Percentiles rank a stretch among this genome's conserved stretches.
These are phyloP conservation scores for Phanerochaete carnosa DNA, from an alignment of 768 basidiomycete species.

Conservation along the genomic window DNA sequence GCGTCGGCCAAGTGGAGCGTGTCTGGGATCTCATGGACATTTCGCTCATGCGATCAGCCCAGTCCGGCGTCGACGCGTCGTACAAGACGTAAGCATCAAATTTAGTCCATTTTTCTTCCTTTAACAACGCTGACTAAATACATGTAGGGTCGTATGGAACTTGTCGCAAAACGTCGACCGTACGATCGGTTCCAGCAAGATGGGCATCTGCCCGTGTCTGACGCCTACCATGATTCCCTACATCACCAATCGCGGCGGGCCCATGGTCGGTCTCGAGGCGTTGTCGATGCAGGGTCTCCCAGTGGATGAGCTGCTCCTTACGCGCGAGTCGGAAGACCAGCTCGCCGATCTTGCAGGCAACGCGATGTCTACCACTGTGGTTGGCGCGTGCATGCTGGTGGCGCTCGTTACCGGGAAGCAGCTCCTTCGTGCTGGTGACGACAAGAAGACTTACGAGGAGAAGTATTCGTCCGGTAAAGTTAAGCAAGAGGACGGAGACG, in stretches of 20 bases:
- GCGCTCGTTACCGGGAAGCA: conserved; percentile 68
- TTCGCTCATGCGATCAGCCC: conserved; percentile 75
- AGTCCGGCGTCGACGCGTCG: conserved; percentile 76
- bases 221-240: conserved; percentile 98
- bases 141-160: conserved; percentile 83
- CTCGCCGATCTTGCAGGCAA: conserved; percentile 94
- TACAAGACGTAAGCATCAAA: conserved; percentile 77
- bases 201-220: conserved; percentile 88
- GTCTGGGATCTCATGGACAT: conserved; percentile 98
- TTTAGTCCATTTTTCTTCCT: neutral
- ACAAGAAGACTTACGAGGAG: conserved; percentile 65
- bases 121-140: neutral
- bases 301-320: conserved; percentile 85
- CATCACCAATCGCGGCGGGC: conserved; percentile 92
- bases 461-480: conserved; percentile 33
- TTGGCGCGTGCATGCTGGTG: conserved; percentile 84
- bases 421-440: conserved; percentile 64
- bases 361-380: conserved; percentile 97
- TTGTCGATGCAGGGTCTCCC: conserved; percentile 93
- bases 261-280: conserved; percentile 92
- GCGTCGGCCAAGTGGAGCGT: conserved; percentile 85
- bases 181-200: conserved; percentile 73
- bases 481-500: conserved; percentile 22
- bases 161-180: conserved; percentile 96
- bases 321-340: conserved; percentile 91